A percentile compares a stretch with the other conserved stretches of the same genome.
Evolutionary conservation across 2,329 filamentous ascomycete species (phyloP).

Genomic region (Alternaria consortialis): DNA sequence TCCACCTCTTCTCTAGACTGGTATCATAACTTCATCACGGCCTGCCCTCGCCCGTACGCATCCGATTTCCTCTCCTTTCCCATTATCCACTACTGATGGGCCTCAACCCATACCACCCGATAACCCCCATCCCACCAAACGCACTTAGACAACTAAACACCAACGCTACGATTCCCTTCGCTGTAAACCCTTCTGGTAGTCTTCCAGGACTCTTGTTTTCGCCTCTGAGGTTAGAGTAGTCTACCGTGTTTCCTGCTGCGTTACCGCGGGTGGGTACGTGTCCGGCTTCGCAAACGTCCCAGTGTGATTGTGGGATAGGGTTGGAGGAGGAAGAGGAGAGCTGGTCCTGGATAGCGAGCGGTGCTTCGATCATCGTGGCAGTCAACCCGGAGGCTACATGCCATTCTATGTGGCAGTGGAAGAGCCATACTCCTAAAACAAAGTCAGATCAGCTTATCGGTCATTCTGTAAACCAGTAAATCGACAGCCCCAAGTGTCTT

Average conservation of each 20-base stretch:
- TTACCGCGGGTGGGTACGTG: conserved; percentile 69
- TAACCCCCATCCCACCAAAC: conserved; percentile 71
- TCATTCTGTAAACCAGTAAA: background rate
- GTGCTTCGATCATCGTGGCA: conserved; percentile 62
- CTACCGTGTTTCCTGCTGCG: conserved; percentile 73
- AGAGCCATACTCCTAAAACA: conserved; percentile 38
- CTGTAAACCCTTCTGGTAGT: conserved; percentile 75
- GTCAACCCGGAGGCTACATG: conserved; percentile 58
- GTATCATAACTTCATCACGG: background rate
- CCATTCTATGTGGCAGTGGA: conserved; percentile 51
- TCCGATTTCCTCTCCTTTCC: background rate
- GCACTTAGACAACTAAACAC: conserved; percentile 76
- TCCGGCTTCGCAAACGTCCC: conserved; percentile 65
- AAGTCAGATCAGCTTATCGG: background rate
- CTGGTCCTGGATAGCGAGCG: conserved; percentile 66
- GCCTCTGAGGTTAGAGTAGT: conserved; percentile 65
- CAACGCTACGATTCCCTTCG: conserved; percentile 75
- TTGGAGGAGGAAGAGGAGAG: conserved; percentile 17
- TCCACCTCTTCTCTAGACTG: background rate
- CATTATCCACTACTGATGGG: conserved; percentile 21
- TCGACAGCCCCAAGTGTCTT: too few species aligned
- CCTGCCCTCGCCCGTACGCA: background rate
- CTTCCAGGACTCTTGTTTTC: conserved; percentile 64
- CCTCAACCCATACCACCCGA: conserved; percentile 71
- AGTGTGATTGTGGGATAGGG: conserved; percentile 68